Conservation (phyloP, 768 basidiomycete genomes). For the Mycena metata region DNA sequence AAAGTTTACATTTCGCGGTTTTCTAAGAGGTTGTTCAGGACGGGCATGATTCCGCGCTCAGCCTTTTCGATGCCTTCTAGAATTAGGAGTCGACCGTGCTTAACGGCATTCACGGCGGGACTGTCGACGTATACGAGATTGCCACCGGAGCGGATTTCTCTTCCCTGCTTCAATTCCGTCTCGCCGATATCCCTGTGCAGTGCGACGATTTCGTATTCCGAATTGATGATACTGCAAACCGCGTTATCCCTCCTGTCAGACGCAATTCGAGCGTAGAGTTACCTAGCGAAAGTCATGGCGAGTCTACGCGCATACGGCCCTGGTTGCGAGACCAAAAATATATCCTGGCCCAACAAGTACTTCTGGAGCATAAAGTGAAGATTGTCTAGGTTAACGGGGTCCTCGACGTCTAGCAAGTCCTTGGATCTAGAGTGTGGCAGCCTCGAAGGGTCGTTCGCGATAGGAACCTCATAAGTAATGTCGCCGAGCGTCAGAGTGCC, state of each 20-base stretch:
- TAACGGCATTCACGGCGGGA: conserved; percentile 75
- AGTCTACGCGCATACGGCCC: conserved; percentile 76
- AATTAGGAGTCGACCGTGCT: conserved; percentile 73
- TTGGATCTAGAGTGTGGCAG: conserved; percentile 57
- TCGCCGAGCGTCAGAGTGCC: conserved; percentile 71
- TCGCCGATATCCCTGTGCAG: conserved; percentile 80
- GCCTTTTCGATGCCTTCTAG: conserved; percentile 81
- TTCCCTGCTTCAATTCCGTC: conserved; percentile 79
- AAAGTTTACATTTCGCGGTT: conserved; percentile 73
- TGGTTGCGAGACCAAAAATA: conserved; percentile 75
- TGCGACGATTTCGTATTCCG: conserved; percentile 78
- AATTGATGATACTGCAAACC: conserved; percentile 64
- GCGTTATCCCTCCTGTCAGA: not conserved
- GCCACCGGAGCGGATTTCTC: conserved; percentile 73
- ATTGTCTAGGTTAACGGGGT: conserved; percentile 68
- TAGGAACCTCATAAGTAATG: conserved; percentile 68
- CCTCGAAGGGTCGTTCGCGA: conserved; percentile 61
- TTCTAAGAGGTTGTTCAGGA: conserved; percentile 77
- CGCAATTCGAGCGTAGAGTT: conserved; percentile 25
- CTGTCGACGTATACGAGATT: conserved; percentile 78
- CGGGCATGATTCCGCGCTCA: conserved; percentile 80
- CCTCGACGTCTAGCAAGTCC: conserved; percentile 63
- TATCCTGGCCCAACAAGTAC: conserved; percentile 74
- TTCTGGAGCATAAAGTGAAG: conserved; percentile 79
- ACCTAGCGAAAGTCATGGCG: conserved; percentile 76